These are phyloP conservation scores for Hansenula lynferdii DNA, from an alignment of 1,139 yeast genomes.

Conservation along the genomic window DNA sequence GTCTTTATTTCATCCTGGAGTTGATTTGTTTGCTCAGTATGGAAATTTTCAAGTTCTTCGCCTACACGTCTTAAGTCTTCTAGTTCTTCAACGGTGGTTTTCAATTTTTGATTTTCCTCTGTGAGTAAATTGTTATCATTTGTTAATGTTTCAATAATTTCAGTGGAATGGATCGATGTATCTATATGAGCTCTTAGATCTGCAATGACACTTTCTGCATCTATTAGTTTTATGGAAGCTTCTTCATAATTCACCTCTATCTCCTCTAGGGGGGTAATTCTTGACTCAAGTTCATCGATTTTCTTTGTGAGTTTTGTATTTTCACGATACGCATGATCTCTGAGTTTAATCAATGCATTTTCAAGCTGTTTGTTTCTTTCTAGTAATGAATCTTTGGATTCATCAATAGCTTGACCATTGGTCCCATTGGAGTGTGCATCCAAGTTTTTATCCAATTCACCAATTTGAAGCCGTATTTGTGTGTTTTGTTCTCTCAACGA, in stretches of 20 bases:
- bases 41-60: conserved; percentile 57
- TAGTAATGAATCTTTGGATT: conserved; percentile 9
- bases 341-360: conserved; percentile 30
- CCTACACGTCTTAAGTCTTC: conserved; percentile 57
- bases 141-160: conserved; percentile 51
- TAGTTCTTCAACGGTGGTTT: conserved; percentile 46
- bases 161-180: conserved; percentile 35
- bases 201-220: conserved; percentile 37
- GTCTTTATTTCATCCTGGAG: conserved; percentile 39
- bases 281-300: conserved; percentile 26
- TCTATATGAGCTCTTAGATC: conserved; percentile 43
- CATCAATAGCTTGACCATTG: conserved; percentile 7
- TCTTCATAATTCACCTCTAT: conserved; percentile 19
- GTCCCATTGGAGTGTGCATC: too few species aligned
- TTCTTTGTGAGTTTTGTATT: conserved; percentile 24
- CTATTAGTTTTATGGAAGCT: conserved; percentile 28
- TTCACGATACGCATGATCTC: conserved; percentile 23
- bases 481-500: conserved; percentile 29
- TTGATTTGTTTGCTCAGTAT: conserved; percentile 50
- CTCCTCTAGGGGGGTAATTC: conserved; percentile 14
- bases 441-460: conserved; percentile 21
- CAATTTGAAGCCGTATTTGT: conserved; percentile 17
- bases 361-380: conserved; percentile 35
- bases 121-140: conserved; percentile 45
- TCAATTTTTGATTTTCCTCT: conserved; percentile 34